Percentiles rank a stretch among this genome's conserved stretches.
These are phyloP conservation scores for Antrodiella citrinella DNA, from an alignment of 768 basidiomycete species.

Conservation along the genomic window DNA sequence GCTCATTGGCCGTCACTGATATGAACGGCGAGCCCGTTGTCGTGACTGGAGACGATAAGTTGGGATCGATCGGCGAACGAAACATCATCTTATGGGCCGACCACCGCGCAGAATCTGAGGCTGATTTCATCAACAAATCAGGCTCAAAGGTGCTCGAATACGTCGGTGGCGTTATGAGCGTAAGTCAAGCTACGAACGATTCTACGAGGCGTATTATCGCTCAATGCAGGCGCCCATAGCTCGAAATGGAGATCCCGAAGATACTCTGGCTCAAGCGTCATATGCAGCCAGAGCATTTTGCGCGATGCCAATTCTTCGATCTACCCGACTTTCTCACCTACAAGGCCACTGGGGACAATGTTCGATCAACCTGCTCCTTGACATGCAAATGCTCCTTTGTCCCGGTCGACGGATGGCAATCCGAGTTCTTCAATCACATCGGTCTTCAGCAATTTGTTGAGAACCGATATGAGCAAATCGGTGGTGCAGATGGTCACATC, in stretches of 20 bases:
- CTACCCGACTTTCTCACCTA: conserved; percentile 96
- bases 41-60: conserved; percentile 58
- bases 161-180: conserved; percentile 95
- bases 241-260: conserved; percentile 99
- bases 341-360: conserved; percentile 65
- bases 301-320: conserved; percentile 77
- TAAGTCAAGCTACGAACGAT: no score
- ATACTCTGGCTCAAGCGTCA: conserved; percentile 92
- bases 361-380: conserved; percentile 84
- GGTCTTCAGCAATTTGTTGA: conserved; percentile 68
- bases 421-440: conserved; percentile 78
- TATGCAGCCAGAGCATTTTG: conserved; percentile 68
- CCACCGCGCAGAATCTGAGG: conserved; percentile 89
- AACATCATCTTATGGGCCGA: conserved; percentile 97
- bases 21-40: conserved; percentile 62
- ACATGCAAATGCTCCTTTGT: conserved; percentile 96
- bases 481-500: conserved; percentile 51
- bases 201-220: no score
- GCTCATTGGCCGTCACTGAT: conserved; percentile 85
- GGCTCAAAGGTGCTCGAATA: conserved; percentile 84
- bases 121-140: conserved; percentile 80
- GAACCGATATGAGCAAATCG: conserved; percentile 67
- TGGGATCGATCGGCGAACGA: conserved; percentile 63
- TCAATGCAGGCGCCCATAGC: conserved; percentile 31
- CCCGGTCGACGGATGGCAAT: conserved; percentile 81